Evolutionary conservation across 2,329 filamentous ascomycete genomes (phyloP).

Genomic region (Sporothrix protearum): DNA sequence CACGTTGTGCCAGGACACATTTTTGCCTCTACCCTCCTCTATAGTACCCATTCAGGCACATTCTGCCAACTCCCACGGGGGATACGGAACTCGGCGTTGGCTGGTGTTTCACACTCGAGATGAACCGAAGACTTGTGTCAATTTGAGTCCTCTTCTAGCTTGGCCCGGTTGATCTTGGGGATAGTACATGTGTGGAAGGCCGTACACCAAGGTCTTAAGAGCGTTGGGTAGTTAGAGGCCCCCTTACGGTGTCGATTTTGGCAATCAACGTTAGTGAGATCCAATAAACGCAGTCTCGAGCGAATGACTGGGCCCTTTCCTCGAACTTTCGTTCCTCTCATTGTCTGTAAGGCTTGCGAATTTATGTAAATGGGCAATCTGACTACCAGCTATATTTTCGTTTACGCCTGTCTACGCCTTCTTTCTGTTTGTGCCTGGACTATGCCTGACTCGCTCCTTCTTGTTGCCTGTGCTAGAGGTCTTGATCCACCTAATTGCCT

Average conservation of each 20-base stretch:
- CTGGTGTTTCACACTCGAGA: background rate
- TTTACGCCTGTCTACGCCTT: background rate
- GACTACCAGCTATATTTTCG: background rate
- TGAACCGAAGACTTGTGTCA: background rate
- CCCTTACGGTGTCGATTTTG: background rate
- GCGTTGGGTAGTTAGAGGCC: too few relatives aligned
- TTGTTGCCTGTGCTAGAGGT: background rate
- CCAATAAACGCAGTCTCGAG: background rate
- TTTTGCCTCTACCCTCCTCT: background rate
- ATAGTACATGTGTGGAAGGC: background rate
- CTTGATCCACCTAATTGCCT: background rate
- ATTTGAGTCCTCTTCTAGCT: background rate
- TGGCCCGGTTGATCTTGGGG: background rate
- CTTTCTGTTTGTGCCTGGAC: background rate
- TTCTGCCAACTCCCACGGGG: background rate
- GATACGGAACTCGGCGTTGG: background rate
- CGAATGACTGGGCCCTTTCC: background rate
- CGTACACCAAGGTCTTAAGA: background rate
- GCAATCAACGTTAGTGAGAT: background rate
- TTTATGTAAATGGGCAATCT: background rate
- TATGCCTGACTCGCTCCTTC: constrained; percentile 4
- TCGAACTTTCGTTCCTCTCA: background rate
- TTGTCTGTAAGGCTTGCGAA: too few relatives aligned
- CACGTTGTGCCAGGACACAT: background rate
- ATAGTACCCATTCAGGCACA: too few relatives aligned